These are phyloP conservation scores for Ganoderma boninense DNA, from an alignment of 1,284 basidiomycete genomes.

Conservation along the genomic window DNA sequence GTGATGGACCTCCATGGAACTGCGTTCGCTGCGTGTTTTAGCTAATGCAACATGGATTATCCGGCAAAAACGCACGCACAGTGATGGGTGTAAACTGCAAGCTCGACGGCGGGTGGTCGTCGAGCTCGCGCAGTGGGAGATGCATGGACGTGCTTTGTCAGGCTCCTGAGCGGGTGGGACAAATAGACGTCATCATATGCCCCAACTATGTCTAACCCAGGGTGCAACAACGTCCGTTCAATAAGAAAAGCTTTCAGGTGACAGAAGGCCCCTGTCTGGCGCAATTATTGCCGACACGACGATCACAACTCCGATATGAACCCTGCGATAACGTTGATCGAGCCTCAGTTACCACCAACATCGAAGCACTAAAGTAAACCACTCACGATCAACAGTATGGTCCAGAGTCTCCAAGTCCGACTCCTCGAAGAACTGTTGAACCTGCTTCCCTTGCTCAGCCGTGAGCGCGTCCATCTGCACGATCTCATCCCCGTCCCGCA, in stretches of 20 bases:
- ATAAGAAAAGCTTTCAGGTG: neutral
- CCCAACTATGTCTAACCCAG: neutral
- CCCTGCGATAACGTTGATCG: neutral
- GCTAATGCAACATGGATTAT: neutral
- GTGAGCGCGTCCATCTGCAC: neutral
- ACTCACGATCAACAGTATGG: neutral
- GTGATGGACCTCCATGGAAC: neutral
- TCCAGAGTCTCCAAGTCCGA: neutral
- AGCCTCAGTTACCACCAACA: neutral
- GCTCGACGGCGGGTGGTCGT: neutral
- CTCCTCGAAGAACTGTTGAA: conserved; percentile 5
- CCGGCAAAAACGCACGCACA: neutral
- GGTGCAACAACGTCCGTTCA: neutral
- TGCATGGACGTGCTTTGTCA: neutral
- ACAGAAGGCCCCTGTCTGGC: neutral
- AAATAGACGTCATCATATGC: neutral
- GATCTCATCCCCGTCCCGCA: neutral
- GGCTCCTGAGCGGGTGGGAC: neutral
- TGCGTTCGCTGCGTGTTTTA: neutral
- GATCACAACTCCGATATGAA: neutral
- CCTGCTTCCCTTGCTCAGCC: neutral
- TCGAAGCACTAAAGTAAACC: neutral
- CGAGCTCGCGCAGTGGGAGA: neutral
- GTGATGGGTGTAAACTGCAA: neutral
- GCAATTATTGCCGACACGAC: neutral